Conservation (phyloP, 345 rosid species). For the Combretum micranthum region DNA sequence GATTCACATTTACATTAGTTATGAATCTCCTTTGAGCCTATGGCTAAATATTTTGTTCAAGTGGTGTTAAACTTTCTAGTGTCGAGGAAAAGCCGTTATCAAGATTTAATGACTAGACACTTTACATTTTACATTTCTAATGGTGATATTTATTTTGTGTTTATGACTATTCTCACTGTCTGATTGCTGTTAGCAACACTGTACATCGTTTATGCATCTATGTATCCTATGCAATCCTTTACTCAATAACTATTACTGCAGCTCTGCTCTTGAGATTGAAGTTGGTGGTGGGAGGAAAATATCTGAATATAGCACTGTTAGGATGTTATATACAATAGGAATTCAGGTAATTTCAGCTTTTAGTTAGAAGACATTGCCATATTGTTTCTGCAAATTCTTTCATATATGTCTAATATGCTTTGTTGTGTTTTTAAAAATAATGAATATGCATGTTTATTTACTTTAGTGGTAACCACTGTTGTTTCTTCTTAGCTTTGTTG, state of each 20-base stretch:
- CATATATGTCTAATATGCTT: neutral
- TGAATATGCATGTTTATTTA: neutral
- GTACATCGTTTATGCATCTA: neutral
- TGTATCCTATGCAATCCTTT: neutral
- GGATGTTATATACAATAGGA: conserved; percentile 75
- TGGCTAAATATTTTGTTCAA: too few species aligned
- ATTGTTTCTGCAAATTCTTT: neutral
- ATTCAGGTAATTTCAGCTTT: conserved; percentile 50
- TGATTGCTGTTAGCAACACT: too few species aligned
- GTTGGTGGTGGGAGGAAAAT: conserved; percentile 91
- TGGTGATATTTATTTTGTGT: too few species aligned
- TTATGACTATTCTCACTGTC: too few species aligned
- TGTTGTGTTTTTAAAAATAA: neutral
- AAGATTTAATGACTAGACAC: too few species aligned
- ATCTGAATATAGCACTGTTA: conserved; percentile 74
- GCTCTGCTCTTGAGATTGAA: conserved; percentile 82
- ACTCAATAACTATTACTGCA: conserved; percentile 23
- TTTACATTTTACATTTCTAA: too few species aligned
- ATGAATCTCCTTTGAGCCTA: too few species aligned
- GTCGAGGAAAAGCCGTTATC: too few species aligned
- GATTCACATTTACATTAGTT: too few species aligned
- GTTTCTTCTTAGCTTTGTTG: too few species aligned
- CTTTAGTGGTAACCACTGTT: too few species aligned
- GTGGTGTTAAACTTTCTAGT: too few species aligned
- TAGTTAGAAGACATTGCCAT: conserved; percentile 2